Evolutionary conservation across 768 basidiomycete genomes (phyloP), one percentile per base, ranked within the genome.

Genomic region (Lentinula sp.): DNA sequence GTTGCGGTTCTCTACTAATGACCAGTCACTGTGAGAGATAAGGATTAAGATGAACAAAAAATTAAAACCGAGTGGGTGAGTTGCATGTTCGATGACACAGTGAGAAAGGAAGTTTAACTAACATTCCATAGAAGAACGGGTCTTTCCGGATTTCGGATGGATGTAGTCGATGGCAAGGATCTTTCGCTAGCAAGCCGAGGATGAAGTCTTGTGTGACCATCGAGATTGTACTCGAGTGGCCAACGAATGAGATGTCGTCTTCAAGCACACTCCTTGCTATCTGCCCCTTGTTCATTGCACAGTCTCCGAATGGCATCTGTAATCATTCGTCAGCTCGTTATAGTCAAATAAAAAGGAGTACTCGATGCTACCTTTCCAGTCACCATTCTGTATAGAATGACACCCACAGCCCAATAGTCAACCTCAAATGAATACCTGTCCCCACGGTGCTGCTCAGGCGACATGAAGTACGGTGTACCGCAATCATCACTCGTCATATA

Each of bases 321-420:
- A 35, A 49, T 61, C 53, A 6, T 49, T n/a, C 35, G 48, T 45
- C 6, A 28, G 57, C 5, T 56, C 31, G 21, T 51, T 4, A 21
- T 51, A 34, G 13, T 23, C 28, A 42, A 45, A 57, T 6, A 39
- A 40, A 15, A 11, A 42, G 7, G 15, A 48, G n/a, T 15, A 53
- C 11, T 10, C 21, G 5, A 40, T 28, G 21, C 52, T 31, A 67
- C 65, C 42, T 78, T 71, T 1, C 87, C 88, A 0, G 83, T 83
- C 18, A 91, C 74, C 28, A 92, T 75, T 21, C 83, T 81, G 67
- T 87, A 85, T 5, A 92, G 78, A 43, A 89, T 78, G 53, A 88
- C 80, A 0, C 90, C 90, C 13, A 90, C 65, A 0, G 88, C 87
- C 90, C 90, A 92, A 48, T 91, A 77, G 63, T 92, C 90, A 1